phyloP scores from a whole-genome alignment of 768 basidiomycete genomes.

The Peribolospora baueri region DNA sequence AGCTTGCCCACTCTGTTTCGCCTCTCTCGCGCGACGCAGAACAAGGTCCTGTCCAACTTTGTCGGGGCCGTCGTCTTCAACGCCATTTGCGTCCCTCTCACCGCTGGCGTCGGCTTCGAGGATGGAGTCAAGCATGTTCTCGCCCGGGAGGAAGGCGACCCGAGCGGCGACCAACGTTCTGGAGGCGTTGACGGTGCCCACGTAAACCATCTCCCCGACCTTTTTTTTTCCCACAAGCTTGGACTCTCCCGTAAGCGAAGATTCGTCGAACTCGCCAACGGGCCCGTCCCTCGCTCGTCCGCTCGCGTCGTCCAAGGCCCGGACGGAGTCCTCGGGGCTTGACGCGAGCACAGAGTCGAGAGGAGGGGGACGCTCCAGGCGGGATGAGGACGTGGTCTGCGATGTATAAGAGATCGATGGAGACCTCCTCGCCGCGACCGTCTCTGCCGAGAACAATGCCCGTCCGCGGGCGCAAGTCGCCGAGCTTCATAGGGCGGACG shows the following conservation, averaged over 20 bases:
- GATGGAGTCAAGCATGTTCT: slow-evolving; percentile 57
- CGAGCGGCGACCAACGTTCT: slow-evolving; percentile 33
- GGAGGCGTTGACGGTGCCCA: slow-evolving; percentile 50
- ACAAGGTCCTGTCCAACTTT: slow-evolving; percentile 7
- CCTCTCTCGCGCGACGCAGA: slow-evolving; percentile 28
- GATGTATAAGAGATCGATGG: slow-evolving; percentile 44
- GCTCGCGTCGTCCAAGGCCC: slow-evolving; percentile 1
- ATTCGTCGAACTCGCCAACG: slow-evolving; percentile 41
- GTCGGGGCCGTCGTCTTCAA: slow-evolving; percentile 32
- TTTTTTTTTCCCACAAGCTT: slow-evolving; percentile 31
- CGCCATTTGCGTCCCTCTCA: slow-evolving; percentile 44
- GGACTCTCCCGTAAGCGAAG: slow-evolving; percentile 62
- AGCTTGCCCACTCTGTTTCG: slow-evolving; percentile 36
- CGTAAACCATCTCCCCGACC: slow-evolving; percentile 38
- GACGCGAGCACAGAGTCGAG: slow-evolving; percentile 44
- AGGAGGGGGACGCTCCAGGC: slow-evolving; percentile 50
- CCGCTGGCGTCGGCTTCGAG: slow-evolving; percentile 51
- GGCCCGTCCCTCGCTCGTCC: not conserved
- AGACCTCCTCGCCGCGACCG: slow-evolving; percentile 7
- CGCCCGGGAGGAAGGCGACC: slow-evolving; percentile 37
- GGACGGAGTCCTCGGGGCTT: slow-evolving; percentile 18
- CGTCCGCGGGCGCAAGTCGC: slow-evolving; percentile 34
- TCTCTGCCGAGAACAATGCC: slow-evolving; percentile 30
- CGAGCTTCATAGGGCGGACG: too few species aligned
- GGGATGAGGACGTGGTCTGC: slow-evolving; percentile 51